Evolutionary conservation across 1,284 basidiomycete species (phyloP).

Genomic region (Papiliotrema nemorosa): DNA sequence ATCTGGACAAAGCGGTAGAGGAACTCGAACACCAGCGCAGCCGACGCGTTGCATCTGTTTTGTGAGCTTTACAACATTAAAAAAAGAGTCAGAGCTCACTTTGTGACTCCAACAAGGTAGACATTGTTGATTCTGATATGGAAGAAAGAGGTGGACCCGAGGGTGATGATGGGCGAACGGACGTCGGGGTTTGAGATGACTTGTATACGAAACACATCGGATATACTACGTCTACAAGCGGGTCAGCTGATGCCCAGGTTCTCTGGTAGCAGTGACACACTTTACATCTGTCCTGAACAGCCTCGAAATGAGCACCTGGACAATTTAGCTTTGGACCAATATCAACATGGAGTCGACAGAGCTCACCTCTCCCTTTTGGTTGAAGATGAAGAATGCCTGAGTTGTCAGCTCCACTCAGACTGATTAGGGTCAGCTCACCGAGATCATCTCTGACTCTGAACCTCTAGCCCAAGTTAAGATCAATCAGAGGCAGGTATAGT

Average conservation of each 20-base stretch:
- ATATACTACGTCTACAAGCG: conserved; percentile 79
- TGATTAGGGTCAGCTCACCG: conserved; percentile 11
- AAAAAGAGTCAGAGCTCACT: conserved; percentile 57
- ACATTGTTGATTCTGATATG: conserved; percentile 93
- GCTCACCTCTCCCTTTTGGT: conserved; percentile 90
- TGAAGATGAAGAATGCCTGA: conserved; percentile 96
- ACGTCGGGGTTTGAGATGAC: conserved; percentile 97
- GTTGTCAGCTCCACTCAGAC: conserved; percentile 8
- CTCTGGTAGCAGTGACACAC: conserved; percentile 53
- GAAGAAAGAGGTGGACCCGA: conserved; percentile 96
- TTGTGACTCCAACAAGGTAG: conserved; percentile 91
- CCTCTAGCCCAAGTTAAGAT: too few species aligned
- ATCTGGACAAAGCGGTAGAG: conserved; percentile 94
- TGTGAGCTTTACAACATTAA: conserved; percentile 1
- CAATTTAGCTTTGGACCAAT: not conserved
- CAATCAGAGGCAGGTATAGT: not conserved
- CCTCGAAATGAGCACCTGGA: conserved; percentile 85
- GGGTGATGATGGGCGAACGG: conserved; percentile 92
- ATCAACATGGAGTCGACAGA: not conserved
- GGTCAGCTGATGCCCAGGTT: conserved; percentile 6
- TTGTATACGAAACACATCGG: conserved; percentile 95
- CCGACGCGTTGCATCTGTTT: conserved; percentile 85
- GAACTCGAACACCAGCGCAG: conserved; percentile 96
- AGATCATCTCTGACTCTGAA: conserved; percentile 27
- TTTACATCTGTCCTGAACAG: conserved; percentile 91